Conservation (phyloP, 2,329 filamentous ascomycete genomes). For the Fusarium staphyleae region DNA sequence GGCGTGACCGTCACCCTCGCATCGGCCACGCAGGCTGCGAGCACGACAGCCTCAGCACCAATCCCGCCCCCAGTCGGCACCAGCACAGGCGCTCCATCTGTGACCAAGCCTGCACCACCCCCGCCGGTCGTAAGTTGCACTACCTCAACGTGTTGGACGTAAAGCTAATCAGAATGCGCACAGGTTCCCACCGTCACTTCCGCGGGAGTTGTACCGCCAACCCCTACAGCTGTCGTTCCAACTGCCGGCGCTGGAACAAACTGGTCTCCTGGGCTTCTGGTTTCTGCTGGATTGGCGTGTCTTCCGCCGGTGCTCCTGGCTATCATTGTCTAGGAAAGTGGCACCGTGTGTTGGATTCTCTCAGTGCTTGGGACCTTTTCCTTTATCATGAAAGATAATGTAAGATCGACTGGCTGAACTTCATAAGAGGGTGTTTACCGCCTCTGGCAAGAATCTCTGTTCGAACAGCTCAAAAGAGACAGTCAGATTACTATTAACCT, state of each 20-base stretch:
- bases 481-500: too few relatives aligned
- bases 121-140: constrained; percentile 9
- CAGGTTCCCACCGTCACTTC: constrained; percentile 9
- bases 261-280: not conserved
- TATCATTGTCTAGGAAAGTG: too few relatives aligned
- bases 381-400: too few relatives aligned
- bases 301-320: not conserved
- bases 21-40: not conserved
- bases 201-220: not conserved
- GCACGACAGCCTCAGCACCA: not conserved
- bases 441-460: too few relatives aligned
- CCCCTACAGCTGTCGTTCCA: constrained; percentile 8
- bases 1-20: not conserved
- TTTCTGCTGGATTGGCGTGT: constrained; percentile 4
- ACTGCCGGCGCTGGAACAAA: constrained; percentile 16
- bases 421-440: too few relatives aligned
- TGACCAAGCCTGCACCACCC: too few relatives aligned
- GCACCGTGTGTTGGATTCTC: too few relatives aligned
- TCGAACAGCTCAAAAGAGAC: too few relatives aligned
- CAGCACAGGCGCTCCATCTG: too few relatives aligned
- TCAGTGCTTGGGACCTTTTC: too few relatives aligned
- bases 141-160: rapidly evolving
- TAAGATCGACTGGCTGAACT: too few relatives aligned
- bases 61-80: not conserved
- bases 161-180: not conserved